These are phyloP conservation scores for Phytophthora cryptogea DNA, from an alignment of 352 stramenopile species.

Conservation along the genomic window DNA sequence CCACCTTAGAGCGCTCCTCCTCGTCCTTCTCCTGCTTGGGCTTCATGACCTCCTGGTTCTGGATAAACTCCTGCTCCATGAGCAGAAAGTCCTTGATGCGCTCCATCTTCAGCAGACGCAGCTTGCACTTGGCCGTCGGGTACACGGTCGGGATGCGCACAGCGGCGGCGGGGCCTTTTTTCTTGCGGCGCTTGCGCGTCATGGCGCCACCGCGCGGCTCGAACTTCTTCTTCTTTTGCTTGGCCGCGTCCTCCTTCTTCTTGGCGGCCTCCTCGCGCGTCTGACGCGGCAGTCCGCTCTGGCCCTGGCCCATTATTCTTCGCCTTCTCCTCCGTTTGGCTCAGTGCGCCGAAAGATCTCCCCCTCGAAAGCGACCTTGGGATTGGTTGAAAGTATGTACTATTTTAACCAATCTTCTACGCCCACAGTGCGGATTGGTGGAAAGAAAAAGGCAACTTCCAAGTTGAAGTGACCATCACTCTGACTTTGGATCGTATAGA, in stretches of 20 bases:
- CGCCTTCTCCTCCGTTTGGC: constrained; percentile 13
- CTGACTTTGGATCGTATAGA: neutral
- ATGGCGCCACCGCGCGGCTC: constrained; percentile 84
- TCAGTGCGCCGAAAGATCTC: constrained; percentile 35
- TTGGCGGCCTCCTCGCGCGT: constrained; percentile 82
- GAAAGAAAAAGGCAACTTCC: constrained; percentile 16
- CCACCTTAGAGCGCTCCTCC: constrained; percentile 98
- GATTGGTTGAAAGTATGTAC: constrained; percentile 1
- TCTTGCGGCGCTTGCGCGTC: constrained; percentile 91
- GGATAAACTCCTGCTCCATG: constrained; percentile 99
- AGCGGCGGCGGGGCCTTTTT: constrained; percentile 90
- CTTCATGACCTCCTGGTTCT: constrained; percentile 99
- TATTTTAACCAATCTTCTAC: neutral
- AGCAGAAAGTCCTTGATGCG: constrained; percentile 99
- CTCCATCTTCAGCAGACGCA: constrained; percentile 99
- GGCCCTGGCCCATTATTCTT: constrained; percentile 79
- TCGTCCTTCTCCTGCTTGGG: constrained; percentile 99
- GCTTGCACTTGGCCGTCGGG: constrained; percentile 99
- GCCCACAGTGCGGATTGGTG: constrained; percentile 5
- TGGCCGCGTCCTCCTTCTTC: constrained; percentile 92
- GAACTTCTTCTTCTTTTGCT: constrained; percentile 95
- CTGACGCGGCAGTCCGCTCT: constrained; percentile 84
- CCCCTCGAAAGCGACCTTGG: neutral
- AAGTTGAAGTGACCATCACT: constrained; percentile 35
- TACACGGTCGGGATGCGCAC: constrained; percentile 93